Conservation (phyloP, 257 asterid species). For the Leptodermis oblonga region DNA sequence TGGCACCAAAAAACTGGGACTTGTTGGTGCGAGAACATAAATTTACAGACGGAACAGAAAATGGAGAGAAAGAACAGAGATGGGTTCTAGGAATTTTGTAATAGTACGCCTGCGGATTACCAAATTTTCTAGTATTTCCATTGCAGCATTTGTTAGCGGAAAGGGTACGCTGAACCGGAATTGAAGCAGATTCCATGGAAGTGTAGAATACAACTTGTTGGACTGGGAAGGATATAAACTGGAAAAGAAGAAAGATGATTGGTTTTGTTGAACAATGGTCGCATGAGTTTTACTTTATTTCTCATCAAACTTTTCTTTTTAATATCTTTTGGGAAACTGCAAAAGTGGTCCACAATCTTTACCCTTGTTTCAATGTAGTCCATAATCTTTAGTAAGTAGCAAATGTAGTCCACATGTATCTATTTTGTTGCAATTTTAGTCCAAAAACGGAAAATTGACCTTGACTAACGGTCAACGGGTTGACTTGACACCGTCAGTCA, state of each 20-base stretch:
- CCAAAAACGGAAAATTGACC: too few species aligned
- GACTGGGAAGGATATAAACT: not conserved
- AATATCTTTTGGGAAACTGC: too few species aligned
- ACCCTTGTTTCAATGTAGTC: too few species aligned
- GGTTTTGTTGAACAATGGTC: not conserved
- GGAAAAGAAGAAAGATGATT: too few species aligned
- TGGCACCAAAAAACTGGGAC: constrained; percentile 31
- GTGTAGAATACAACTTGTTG: not conserved
- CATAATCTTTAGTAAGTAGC: too few species aligned
- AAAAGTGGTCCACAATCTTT: too few species aligned
- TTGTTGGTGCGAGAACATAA: constrained; percentile 26
- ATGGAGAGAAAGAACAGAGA: constrained; percentile 16
- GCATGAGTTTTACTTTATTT: too few species aligned
- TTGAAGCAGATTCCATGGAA: constrained; percentile 24
- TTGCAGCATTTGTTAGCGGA: not conserved
- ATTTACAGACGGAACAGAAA: constrained; percentile 26
- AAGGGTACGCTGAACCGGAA: constrained; percentile 3
- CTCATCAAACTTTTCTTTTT: too few species aligned
- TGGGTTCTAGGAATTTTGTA: constrained; percentile 9
- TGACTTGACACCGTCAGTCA: too few species aligned
- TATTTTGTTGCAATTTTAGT: too few species aligned
- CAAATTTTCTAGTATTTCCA: constrained; percentile 16
- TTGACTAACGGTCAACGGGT: too few species aligned
- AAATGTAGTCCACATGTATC: too few species aligned
- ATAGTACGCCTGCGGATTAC: constrained; percentile 15